Evolutionary conservation across 2,329 filamentous ascomycete species (phyloP), one percentile per base, ranked within the genome.

Genomic region (Stagonosporopsis vannaccii): DNA sequence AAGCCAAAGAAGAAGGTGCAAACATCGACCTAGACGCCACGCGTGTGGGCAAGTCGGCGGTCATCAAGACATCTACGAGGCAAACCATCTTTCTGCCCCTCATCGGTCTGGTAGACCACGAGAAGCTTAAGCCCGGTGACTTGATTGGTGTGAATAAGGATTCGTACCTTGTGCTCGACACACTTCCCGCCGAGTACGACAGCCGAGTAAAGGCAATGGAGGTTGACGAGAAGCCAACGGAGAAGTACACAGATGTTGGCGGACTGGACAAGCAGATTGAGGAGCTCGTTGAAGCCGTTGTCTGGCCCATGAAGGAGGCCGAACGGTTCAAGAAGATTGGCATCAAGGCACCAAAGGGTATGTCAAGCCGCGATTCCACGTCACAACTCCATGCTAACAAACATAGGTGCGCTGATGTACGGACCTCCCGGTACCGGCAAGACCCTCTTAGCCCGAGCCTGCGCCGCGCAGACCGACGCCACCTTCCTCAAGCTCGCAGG

Each of bases 191-290:
- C 42, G 96, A 99, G 78, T 99, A 99, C 74, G 95, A 99, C 75
- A 98, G 94, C 80, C 88, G 95, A 77, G 95, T 99, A 65, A 99
- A 99, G 83, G 96, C 96, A 32, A 99, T 99, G 95, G 96, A 99
- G 82, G 95, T 99, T 7, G 95, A 99, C 72, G 96, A 99, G 85
- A 99, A 99, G 84, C 96, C 95, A 9, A 98, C 93, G 35, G 95
- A 99, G 80, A 97, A 98, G 80, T 99, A 99, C 81, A 95, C 89
- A 51, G 95, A 99, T 80, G 96, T 99, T 13, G 95, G 95, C 80
- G 95, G 95, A 47, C 79, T 99, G 70, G 93, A 97, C 80, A 99
- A 99, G 82, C 95, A 99, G 82, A 99, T 99, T 73, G 94, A 97
- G 77, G 96, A 99, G 80, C 85, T 99, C 51, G 93, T 99, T 8